Conservation (phyloP, 306 rosid genomes). For the cucumber (Cucumis sativus) region DNA sequence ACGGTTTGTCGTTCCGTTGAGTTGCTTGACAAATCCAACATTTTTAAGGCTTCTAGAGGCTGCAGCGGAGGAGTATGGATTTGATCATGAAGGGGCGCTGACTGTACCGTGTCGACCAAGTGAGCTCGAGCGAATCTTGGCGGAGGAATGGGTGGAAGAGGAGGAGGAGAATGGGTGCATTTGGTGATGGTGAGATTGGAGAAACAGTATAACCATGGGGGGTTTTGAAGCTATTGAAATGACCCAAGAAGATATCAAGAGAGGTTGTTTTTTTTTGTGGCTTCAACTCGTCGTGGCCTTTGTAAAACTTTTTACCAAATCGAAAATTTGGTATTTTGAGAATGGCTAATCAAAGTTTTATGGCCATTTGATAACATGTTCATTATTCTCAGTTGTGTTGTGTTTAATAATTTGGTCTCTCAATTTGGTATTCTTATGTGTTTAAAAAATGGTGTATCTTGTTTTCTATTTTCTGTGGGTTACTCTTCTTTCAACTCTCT, state of each 20-base stretch:
- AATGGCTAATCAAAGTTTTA: background rate
- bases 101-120: slow-evolving; percentile 50
- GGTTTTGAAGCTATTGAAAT: background rate
- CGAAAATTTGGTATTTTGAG: slow-evolving; percentile 1
- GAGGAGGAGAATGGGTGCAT: background rate
- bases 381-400: background rate
- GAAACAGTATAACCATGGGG: background rate
- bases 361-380: background rate
- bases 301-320: slow-evolving; percentile 7
- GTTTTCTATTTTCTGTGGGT: background rate
- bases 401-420: background rate
- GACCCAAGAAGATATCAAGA: background rate
- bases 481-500: background rate
- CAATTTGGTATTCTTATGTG: background rate
- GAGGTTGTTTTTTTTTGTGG: slow-evolving; percentile 5
- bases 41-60: slow-evolving; percentile 50
- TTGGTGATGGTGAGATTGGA: background rate
- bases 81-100: slow-evolving; percentile 60
- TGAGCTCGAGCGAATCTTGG: slow-evolving; percentile 46
- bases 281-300: background rate
- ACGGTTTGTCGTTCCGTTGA: slow-evolving; percentile 59
- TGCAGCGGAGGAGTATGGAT: slow-evolving; percentile 76
- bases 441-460: background rate
- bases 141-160: background rate
- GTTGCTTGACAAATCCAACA: slow-evolving; percentile 39